Conservation (phyloP, 306 rosid species). For the Canavalia ensiformis region DNA sequence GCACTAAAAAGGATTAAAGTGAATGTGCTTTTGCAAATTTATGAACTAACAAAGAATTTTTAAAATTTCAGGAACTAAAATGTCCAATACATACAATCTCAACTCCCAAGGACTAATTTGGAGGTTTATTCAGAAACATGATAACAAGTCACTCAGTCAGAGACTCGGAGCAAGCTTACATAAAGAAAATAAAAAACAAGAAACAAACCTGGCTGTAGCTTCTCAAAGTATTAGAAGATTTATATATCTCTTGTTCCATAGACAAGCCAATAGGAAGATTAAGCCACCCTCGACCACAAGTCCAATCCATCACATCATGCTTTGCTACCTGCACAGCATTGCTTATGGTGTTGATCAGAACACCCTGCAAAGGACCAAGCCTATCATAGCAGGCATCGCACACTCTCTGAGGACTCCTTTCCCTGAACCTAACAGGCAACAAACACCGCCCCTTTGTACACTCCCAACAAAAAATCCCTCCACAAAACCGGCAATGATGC, state of each 20-base stretch:
- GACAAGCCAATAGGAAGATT: constrained; percentile 90
- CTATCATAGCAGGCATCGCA: constrained; percentile 96
- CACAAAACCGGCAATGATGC: constrained; percentile 98
- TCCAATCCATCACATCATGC: constrained; percentile 98
- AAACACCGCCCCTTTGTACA: constrained; percentile 92
- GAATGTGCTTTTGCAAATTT: too few species aligned
- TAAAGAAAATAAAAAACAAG: constrained; percentile 6
- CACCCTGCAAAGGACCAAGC: constrained; percentile 92
- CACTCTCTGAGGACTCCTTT: constrained; percentile 96
- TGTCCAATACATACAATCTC: too few species aligned
- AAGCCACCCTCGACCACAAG: constrained; percentile 93
- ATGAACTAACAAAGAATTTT: too few species aligned
- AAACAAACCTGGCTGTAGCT: constrained; percentile 82
- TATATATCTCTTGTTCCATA: constrained; percentile 97
- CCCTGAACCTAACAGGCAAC: constrained; percentile 87
- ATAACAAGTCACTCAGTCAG: neutral
- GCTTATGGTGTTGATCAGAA: constrained; percentile 86
- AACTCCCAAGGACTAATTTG: too few species aligned
- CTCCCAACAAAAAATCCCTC: constrained; percentile 84
- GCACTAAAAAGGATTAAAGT: too few species aligned
- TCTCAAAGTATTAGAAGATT: constrained; percentile 87
- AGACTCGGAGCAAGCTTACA: constrained; percentile 15
- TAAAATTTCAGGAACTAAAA: too few species aligned
- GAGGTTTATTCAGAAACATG: too few species aligned
- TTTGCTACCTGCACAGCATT: constrained; percentile 89